Base-by-base conservation (phyloP, 352 stramenopile species). In the Ophiocytium majus region DNA sequence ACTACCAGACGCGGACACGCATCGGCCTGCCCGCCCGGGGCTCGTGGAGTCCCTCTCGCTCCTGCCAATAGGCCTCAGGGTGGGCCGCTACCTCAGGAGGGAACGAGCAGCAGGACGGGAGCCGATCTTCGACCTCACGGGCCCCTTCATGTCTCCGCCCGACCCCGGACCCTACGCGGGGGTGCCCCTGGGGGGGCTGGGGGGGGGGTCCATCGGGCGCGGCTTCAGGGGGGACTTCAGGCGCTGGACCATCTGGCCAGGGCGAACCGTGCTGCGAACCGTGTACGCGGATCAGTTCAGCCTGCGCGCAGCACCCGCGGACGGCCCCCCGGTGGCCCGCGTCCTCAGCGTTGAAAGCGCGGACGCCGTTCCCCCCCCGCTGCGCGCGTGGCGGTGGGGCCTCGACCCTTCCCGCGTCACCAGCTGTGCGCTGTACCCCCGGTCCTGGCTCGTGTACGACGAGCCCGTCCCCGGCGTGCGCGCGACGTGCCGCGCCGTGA, bases 81-180 rank as follows among this genome's bases (percentile, higher is more conserved):
- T 91, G 80, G 85, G 86, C 23, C 80, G 34, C n/a, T 91, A 91
- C 82, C 78, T 91, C 5, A 76, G 75, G 28, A 31, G 35, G 19
- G 88, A 91, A 80, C 28, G 85, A 57, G 19, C n/a, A 23, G 86
- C 78, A 43, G 79, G 79, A 23, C 78, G 88, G 10, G 87, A 89
- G 34, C 88, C 88, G 10, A 90, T 91, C 9, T 91, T 91, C 71
- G 88, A 91, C 80, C 79, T 91, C n/a, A 85, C 57, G 35, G 88
- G 88, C 1, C 64, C 86, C 28, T 57, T 79, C 19, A 33, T 91
- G 17, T 49, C 66, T 31, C 88, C 88, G 17, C 88, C 88, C 35
- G 14, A 89, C 43, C 88, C 88, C 9, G 86, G 88, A 19, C 87
- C 88, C 10, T 82, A 91, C 37, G 88, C 88, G 10, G 88, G 88